phyloP scores from a whole-genome alignment of 805 yeast genomes.

The Ogataea salicorniae region DNA sequence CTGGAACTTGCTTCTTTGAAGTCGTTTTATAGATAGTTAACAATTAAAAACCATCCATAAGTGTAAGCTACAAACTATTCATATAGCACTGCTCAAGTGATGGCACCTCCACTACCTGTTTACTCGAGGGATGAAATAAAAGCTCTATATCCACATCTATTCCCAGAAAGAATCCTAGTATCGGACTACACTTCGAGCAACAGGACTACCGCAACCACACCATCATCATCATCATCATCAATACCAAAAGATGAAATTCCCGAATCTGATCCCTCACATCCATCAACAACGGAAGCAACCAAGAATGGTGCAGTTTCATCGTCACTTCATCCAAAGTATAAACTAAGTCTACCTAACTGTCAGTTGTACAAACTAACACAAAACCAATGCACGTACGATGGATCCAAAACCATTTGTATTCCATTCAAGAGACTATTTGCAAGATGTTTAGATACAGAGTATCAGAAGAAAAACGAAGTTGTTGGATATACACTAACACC shows the following conservation, averaged over 20 bases:
- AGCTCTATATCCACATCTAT: slow-evolving; percentile 21
- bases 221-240: no score
- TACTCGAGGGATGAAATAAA: slow-evolving; percentile 34
- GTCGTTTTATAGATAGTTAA: no score
- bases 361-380: slow-evolving; percentile 38
- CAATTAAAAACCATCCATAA: no score
- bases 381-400: slow-evolving; percentile 42
- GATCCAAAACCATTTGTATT: slow-evolving; percentile 37
- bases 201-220: no score
- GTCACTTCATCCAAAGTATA: neutral
- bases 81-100: slow-evolving; percentile 28
- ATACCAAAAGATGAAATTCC: no score
- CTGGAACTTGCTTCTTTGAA: no score
- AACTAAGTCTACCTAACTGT: slow-evolving; percentile 16
- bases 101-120: slow-evolving; percentile 51
- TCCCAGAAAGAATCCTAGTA: slow-evolving; percentile 17
- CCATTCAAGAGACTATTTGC: slow-evolving; percentile 46
- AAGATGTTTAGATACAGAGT: slow-evolving; percentile 33
- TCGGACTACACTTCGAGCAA: neutral
- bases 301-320: neutral
- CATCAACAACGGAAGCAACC: no score
- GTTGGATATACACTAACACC: slow-evolving; percentile 29
- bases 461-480: slow-evolving; percentile 16
- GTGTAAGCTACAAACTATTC: no score
- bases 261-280: no score